These are phyloP conservation scores for Cicer bijugum DNA, from an alignment of 306 rosid species.

Conservation along the genomic window DNA sequence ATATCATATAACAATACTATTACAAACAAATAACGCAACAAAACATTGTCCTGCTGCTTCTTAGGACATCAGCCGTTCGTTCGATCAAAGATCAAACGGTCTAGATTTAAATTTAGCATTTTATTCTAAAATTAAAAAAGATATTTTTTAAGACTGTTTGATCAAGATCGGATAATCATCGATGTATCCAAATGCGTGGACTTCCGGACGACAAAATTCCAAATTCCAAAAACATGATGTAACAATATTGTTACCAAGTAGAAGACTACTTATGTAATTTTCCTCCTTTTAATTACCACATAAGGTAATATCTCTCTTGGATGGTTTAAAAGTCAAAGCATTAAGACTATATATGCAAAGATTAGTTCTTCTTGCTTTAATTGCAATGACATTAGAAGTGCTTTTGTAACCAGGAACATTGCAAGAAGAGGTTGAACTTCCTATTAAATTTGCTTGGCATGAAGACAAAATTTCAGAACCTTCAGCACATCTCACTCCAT, in stretches of 20 bases:
- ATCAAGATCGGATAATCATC: too few relatives aligned
- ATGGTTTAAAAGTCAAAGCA: slow-evolving; percentile 85
- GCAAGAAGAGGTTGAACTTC: slow-evolving; percentile 76
- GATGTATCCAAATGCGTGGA: too few relatives aligned
- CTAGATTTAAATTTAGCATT: too few relatives aligned
- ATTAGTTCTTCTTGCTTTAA: slow-evolving; percentile 76
- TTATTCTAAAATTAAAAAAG: too few relatives aligned
- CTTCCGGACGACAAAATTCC: too few relatives aligned
- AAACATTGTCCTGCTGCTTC: neutral
- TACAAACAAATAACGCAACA: slow-evolving; percentile 44
- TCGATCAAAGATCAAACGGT: too few relatives aligned
- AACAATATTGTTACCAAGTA: slow-evolving; percentile 33
- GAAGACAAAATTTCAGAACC: slow-evolving; percentile 73
- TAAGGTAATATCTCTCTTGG: slow-evolving; percentile 57
- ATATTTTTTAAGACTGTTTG: too few relatives aligned
- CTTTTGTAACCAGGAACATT: slow-evolving; percentile 82
- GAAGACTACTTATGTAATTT: slow-evolving; percentile 44
- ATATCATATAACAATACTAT: slow-evolving; percentile 1
- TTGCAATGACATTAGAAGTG: slow-evolving; percentile 73
- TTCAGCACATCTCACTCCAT: slow-evolving; percentile 91
- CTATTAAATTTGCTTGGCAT: slow-evolving; percentile 72
- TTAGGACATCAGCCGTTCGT: too few relatives aligned
- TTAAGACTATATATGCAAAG: slow-evolving; percentile 86
- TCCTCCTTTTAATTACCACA: slow-evolving; percentile 57
- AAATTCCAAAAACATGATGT: neutral